These are phyloP conservation scores for Dovyalis caffra DNA, from an alignment of 345 rosid species.

Conservation along the genomic window DNA sequence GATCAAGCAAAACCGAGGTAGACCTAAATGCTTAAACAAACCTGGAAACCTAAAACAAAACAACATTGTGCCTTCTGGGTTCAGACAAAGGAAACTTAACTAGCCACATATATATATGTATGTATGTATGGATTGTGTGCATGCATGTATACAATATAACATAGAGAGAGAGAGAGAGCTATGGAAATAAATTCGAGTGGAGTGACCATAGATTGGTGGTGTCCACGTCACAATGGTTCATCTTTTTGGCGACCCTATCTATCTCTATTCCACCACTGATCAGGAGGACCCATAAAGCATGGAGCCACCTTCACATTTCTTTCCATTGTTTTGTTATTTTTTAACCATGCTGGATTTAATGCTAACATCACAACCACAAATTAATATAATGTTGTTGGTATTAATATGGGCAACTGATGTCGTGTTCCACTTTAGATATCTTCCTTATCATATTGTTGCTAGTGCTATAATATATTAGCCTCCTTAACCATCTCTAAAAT, in stretches of 20 bases:
- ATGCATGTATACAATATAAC: neutral
- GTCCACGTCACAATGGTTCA: slow-evolving; percentile 45
- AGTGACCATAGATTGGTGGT: slow-evolving; percentile 58
- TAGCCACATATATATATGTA: neutral
- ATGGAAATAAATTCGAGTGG: slow-evolving; percentile 32
- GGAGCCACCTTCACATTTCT: slow-evolving; percentile 22
- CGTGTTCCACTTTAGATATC: slow-evolving; percentile 36
- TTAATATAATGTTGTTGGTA: slow-evolving; percentile 16
- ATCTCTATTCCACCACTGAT: slow-evolving; percentile 43
- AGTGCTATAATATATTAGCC: slow-evolving; percentile 21
- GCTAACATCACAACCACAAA: slow-evolving; percentile 34
- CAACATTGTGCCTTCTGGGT: neutral
- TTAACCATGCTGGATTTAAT: slow-evolving; percentile 20
- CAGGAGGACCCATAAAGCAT: slow-evolving; percentile 26
- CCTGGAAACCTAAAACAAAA: neutral
- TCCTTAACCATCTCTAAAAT: neutral
- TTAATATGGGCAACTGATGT: slow-evolving; percentile 31
- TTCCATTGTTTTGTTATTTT: slow-evolving; percentile 4
- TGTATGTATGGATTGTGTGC: neutral
- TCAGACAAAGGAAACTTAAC: neutral
- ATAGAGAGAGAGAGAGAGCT: neutral
- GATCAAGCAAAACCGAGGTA: too few relatives aligned
- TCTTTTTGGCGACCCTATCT: slow-evolving; percentile 20
- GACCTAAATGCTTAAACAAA: neutral
- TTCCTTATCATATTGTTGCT: slow-evolving; percentile 21